Evolutionary conservation across 129 eudicot species (phyloP), one percentile per base, ranked within the genome.

Genomic region (Ambrosia artemisiifolia): DNA sequence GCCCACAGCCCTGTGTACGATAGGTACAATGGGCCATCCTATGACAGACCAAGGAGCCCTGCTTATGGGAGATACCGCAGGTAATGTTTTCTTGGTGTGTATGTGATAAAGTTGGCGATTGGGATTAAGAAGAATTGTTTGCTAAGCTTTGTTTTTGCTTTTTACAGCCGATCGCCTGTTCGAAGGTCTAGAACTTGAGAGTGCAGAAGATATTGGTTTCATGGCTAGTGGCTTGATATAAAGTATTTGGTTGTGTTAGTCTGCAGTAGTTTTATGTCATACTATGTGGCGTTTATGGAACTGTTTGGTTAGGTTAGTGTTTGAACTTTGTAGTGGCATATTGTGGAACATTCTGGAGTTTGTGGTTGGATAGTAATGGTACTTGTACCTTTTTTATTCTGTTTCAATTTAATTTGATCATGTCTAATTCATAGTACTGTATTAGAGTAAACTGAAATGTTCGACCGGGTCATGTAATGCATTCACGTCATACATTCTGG

Each of bases 161-260:
- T 38, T 60, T 59, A 49, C 89, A 92, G 98, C 75, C 86, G 98
- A 57, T 89, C 96, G 1, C 98, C 98, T 44, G 35, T 89, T 8
- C 78, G 96, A 71, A 92, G 98, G 79, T 92, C 79, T 70, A 83
- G 95, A 80, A 88, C 85, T 18, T 88, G 82, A 84, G 66, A 9
- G 12, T 0, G 20, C 11, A 0, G 65, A 18, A 0, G 65, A 18
- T 32, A 6, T 35, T 64, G 5, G 65, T 65, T 35, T 28, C 51
- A 51, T 53, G 65, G 30, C 30, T 62, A 34, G 70, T 12, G 20
- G 17, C 49, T 47, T 55, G 42, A 56, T 38, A 30, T 69, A 7
- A 11, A 19, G 5, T 16, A 8, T 59, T n/a, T 16, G 16, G 43
- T 59, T 33, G 2, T 50, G 55, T n/a, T 44, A 43, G 65, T 70